Evolutionary conservation across 768 basidiomycete genomes (phyloP), one percentile per base, ranked within the genome.

Genomic region (Podaxis rugospora): DNA sequence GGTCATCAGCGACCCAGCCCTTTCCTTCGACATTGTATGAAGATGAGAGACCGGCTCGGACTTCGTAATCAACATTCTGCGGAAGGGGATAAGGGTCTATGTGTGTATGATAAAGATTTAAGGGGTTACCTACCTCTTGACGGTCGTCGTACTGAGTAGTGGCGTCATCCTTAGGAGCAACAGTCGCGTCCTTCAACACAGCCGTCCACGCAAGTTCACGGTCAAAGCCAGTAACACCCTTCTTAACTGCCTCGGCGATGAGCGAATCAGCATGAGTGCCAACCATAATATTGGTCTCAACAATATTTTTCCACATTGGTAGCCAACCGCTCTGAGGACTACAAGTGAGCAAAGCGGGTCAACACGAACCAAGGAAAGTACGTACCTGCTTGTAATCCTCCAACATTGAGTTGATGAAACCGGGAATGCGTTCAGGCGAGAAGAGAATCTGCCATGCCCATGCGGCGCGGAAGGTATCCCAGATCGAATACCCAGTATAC

Each of bases 261-360:
- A 90, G 81, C 1, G 89, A 91, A 66, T 91, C 89, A 5, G 89
- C 89, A 64, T 94, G 90, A 0, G 90, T 92, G 9, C 80, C 88
- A 14, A 84, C 86, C 91, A 93, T 93, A 65, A 92, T 92, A 65
- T 91, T 93, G 1, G 91, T 92, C 68, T 93, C 89, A 76, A 89
- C 83, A 13, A 93, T 81, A 63, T 93, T 93, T 74, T 92, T 93
- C 92, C 92, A 93, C 90, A 93, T 92, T 0, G 92, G 92, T 39
- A 93, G 73, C 89, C 91, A 91, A 2, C 92, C 92, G 14, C 89
- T 83, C 85, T 81, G 39, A 2, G 21, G 1, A 28, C 0, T n/a
- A 44, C 42, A 35, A 16, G 21, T 50, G 14, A 62, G 44, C 40
- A 25, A 23, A 14, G 63, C 16, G 3, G 42, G 18, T 4, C 16